phyloP scores from a whole-genome alignment of 257 asterid species.

The Nemophila menziesii region DNA sequence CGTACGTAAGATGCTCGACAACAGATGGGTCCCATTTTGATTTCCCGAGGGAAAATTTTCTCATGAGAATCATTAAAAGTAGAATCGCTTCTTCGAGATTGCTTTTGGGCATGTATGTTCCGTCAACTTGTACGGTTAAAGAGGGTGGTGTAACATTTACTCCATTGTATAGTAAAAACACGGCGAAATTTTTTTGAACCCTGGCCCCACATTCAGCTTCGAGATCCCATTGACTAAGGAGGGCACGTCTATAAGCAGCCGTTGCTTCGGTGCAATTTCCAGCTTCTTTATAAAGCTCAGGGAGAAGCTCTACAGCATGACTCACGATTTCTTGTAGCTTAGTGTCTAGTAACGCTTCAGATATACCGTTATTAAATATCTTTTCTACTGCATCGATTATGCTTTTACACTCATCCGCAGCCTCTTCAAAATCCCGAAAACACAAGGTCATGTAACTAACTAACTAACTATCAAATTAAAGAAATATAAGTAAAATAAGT shows the following conservation, averaged over 20 bases:
- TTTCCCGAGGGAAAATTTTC: conserved; percentile 75
- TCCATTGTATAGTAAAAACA: conserved; percentile 81
- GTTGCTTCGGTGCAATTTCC: conserved; percentile 58
- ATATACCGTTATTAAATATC: conserved; percentile 71
- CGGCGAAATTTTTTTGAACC: conserved; percentile 86
- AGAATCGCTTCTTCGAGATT: conserved; percentile 92
- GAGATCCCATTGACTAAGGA: conserved; percentile 94
- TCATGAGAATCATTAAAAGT: conserved; percentile 84
- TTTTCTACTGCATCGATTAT: conserved; percentile 96
- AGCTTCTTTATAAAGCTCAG: conserved; percentile 86
- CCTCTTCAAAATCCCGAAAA: conserved; percentile 54
- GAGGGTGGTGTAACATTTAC: conserved; percentile 83
- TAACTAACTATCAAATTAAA: conserved; percentile 23
- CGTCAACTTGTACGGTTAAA: conserved; percentile 77
- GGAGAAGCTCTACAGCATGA: conserved; percentile 94
- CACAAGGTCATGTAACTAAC: conserved; percentile 12
- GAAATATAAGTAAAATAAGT: conserved; percentile 9
- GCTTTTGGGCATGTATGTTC: conserved; percentile 80
- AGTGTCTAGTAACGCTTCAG: conserved; percentile 63
- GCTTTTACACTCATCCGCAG: conserved; percentile 86
- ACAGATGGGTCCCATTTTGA: conserved; percentile 78
- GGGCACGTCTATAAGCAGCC: conserved; percentile 81
- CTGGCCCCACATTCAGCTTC: conserved; percentile 84
- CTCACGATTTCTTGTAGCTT: conserved; percentile 92
- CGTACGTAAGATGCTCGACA: conserved; percentile 79